These are phyloP conservation scores for Chiua sp. DNA, from an alignment of 1,284 basidiomycete species.

Conservation along the genomic window DNA sequence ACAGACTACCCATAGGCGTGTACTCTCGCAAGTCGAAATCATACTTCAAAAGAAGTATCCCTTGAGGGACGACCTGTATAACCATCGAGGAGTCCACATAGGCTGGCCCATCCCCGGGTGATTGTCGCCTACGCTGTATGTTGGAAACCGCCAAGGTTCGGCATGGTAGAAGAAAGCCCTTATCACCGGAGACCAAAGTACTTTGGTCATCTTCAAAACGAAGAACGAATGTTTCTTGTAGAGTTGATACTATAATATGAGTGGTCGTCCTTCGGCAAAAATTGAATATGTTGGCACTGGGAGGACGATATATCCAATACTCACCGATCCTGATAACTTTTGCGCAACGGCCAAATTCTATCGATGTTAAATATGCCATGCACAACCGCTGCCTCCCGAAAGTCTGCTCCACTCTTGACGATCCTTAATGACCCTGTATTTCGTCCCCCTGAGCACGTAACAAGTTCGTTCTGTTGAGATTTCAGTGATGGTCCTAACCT, in stretches of 20 bases:
- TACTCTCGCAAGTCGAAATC: slow-evolving; percentile 45
- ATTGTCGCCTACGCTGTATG: slow-evolving; percentile 44
- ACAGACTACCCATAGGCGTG: slow-evolving; percentile 37
- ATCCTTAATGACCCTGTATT: slow-evolving; percentile 84
- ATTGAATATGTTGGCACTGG: slow-evolving; percentile 3
- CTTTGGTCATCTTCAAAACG: slow-evolving; percentile 46
- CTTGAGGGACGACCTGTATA: slow-evolving; percentile 73
- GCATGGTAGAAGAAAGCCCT: slow-evolving; percentile 51
- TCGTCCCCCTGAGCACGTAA: slow-evolving; percentile 89
- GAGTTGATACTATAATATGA: slow-evolving; percentile 64
- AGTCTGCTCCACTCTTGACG: slow-evolving; percentile 86
- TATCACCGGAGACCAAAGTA: slow-evolving; percentile 38
- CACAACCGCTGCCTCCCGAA: slow-evolving; percentile 68
- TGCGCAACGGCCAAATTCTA: slow-evolving; percentile 69
- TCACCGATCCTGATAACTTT: slow-evolving; percentile 56
- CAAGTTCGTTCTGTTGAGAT: slow-evolving; percentile 68
- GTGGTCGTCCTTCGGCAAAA: slow-evolving; percentile 48
- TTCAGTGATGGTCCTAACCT: slow-evolving; percentile 8
- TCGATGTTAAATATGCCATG: slow-evolving; percentile 66
- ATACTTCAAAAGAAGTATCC: slow-evolving; percentile 60
- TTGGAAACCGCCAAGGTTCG: slow-evolving; percentile 75
- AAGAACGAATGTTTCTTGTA: slow-evolving; percentile 58
- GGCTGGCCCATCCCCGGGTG: slow-evolving; percentile 31
- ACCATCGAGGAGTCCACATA: slow-evolving; percentile 62
- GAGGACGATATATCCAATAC: slow-evolving; percentile 29